Base-by-base conservation (phyloP, 345 rosid species). In the Euphorbia lathyris region DNA sequence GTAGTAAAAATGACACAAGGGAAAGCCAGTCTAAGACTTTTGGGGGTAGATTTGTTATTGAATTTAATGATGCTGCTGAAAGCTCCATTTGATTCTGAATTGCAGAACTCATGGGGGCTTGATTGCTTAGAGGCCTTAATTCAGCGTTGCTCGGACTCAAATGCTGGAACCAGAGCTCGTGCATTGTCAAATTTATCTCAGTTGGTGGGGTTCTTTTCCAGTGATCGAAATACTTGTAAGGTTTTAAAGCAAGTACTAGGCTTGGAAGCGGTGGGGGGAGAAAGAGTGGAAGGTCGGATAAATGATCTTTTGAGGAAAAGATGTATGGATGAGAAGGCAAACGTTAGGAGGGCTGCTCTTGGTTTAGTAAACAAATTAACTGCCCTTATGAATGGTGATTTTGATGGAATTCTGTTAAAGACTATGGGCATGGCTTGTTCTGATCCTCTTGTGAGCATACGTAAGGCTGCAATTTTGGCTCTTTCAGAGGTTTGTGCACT, bases 251-350 rank as follows among this genome's bases (percentile, higher is more conserved):
- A 83, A 74, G 78, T 77, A 64, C 70, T 92, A 73, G 87, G 87
- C 68, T 72, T 83, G 59, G 76, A 65, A 63, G 89, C 83, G 47
- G 74, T 48, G 25, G 63, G 62, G 7, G 23, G 76, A 63, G 80
- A 66, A 67, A 48, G n/a, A 76, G 56, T 61, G 72, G 83, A 82
- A 62, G 67, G 73, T 57, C 43, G 80, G 17, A 75, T 90, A 58
- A 86, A 84, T 78, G 86, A 74, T 64, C 78, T 88, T 79, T 73
- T 92, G 78, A 82, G 81, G 85, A 88, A 76, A 57, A 84, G 93
- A 69, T 90, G 97, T 75, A 81, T 81, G 78, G 97, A 92, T 74
- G 97, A 95, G 88, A 95, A 92, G 81, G 93, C 97, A 36, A 85
- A 78, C 13, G 93, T 83, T 48, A 85, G 93, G 78, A 92, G 83